phyloP scores from a whole-genome alignment of 371 early-diverging fungal genomes.

The Mucor irregularis region DNA sequence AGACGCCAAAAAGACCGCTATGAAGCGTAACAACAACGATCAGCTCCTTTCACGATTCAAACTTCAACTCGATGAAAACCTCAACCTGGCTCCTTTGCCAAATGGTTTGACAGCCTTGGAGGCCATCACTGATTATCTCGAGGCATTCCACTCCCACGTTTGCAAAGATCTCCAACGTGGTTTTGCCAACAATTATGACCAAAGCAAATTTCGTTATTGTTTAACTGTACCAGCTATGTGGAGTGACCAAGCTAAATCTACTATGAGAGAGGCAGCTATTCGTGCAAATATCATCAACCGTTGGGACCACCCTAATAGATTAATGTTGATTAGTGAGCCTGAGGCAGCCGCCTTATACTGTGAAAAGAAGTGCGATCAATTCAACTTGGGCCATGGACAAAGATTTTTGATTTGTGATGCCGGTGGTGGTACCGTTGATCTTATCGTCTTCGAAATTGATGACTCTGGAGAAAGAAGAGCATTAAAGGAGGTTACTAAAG shows the following conservation, averaged over 20 bases:
- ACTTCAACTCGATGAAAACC: slow-evolving; percentile 46
- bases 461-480: slow-evolving; percentile 43
- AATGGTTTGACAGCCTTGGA: slow-evolving; percentile 40
- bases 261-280: slow-evolving; percentile 52
- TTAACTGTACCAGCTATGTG: slow-evolving; percentile 56
- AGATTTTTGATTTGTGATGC: slow-evolving; percentile 69
- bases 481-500: slow-evolving; percentile 55
- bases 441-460: slow-evolving; percentile 54
- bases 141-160: slow-evolving; percentile 45
- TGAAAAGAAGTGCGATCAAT: slow-evolving; percentile 51
- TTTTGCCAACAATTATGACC: slow-evolving; percentile 46
- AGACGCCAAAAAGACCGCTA: slow-evolving; percentile 44
- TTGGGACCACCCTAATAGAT: slow-evolving; percentile 47
- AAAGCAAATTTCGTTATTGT: slow-evolving; percentile 50
- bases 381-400: slow-evolving; percentile 46
- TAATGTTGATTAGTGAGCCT: slow-evolving; percentile 59
- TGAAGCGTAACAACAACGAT: slow-evolving; percentile 40
- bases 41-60: slow-evolving; percentile 47
- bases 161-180: slow-evolving; percentile 49
- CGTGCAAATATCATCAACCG: slow-evolving; percentile 47
- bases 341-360: slow-evolving; percentile 51
- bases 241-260: slow-evolving; percentile 52
- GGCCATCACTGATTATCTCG: slow-evolving; percentile 47
- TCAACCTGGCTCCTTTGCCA: slow-evolving; percentile 31
- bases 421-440: slow-evolving; percentile 67